Base-by-base conservation (phyloP, 2,329 filamentous ascomycete genomes). In the Diplocarpon mali region DNA sequence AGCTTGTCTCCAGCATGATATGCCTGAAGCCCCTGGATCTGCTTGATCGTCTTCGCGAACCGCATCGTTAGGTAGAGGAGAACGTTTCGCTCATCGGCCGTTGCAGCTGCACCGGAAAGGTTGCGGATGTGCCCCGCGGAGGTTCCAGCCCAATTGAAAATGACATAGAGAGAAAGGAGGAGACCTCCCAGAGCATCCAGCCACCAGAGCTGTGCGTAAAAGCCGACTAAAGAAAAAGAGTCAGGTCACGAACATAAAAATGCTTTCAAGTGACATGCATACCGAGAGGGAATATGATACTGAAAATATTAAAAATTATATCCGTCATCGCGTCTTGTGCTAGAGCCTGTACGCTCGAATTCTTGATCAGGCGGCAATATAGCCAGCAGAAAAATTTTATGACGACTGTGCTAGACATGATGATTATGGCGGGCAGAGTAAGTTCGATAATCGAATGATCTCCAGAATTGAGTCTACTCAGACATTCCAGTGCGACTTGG, bases 121-220 rank as follows among this genome's bases (percentile, higher is more conserved):
- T 76, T 69, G 1, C 69, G 70, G 38, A 80, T 69, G 52, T 80
- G 78, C 44, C 75, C 68, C 38, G 78, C 67, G 48, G 70, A 76
- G 0, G 78, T 83, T 37, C 69, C 68, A 1, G 72, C 72, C 80
- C 79, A 83, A 62, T 83, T 80, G 61, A 74, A 77, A 53, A 83
- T 82, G 59, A 84, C 80, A 64, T 73, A 82, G 4, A 82, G 61
- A 0, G 78, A 81, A 0, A 84, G 66, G 0, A 82, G 55, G 0
- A 73, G 71, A 3, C 79, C 80, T 44, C 79, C 80, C 0, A 73
- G 65, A 5, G 69, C 66, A 57, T 84, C 80, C 12, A 84, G 67
- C 79, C 79, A 83, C 79, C 80, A 84, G 12, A 80, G 56, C 17
- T 73, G 59, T 3, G 72, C 66, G 39, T 73, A 67, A 53, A 73